Evolutionary conservation across 495 filamentous ascomycete genomes (phyloP).

Genomic region (Monascus purpureus): DNA sequence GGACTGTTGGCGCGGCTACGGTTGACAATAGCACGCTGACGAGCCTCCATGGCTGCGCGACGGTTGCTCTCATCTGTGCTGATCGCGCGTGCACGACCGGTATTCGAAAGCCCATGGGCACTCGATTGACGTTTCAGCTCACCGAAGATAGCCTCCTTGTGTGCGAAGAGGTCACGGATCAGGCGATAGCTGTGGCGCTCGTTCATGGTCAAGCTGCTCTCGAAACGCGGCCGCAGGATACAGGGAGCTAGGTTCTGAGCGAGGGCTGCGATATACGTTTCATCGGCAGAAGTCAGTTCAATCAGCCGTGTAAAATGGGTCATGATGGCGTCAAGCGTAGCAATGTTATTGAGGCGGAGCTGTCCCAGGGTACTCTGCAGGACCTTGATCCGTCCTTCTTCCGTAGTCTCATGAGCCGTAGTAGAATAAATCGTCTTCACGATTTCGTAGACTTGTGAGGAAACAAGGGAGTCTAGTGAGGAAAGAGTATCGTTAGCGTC

Average conservation of each 20-base stretch:
- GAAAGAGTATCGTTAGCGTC: constrained; percentile 2
- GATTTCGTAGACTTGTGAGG: constrained; percentile 97
- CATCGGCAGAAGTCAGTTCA: constrained; percentile 91
- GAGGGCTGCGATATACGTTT: constrained; percentile 64
- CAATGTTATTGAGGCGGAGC: constrained; percentile 92
- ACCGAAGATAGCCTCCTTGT: constrained; percentile 90
- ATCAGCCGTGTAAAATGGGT: constrained; percentile 96
- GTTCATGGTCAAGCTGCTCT: constrained; percentile 85
- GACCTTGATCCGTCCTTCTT: constrained; percentile 73
- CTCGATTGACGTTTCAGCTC: constrained; percentile 88
- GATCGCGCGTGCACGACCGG: constrained; percentile 62
- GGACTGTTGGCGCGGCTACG: constrained; percentile 61
- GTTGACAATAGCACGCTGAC: constrained; percentile 70
- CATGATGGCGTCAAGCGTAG: constrained; percentile 92
- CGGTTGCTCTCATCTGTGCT: constrained; percentile 95
- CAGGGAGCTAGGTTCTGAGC: constrained; percentile 72
- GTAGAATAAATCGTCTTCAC: constrained; percentile 85
- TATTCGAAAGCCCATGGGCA: constrained; percentile 29
- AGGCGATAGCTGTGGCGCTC: constrained; percentile 89
- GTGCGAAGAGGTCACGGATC: constrained; percentile 80
- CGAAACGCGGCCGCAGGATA: constrained; percentile 70
- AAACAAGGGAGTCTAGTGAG: constrained; percentile 76
- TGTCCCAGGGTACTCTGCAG: constrained; percentile 92
- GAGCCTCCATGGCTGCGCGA: constrained; percentile 83
- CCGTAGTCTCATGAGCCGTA: constrained; percentile 55